Evolutionary conservation across 306 rosid genomes (phyloP).

Genomic region (Biancaea sappan): DNA sequence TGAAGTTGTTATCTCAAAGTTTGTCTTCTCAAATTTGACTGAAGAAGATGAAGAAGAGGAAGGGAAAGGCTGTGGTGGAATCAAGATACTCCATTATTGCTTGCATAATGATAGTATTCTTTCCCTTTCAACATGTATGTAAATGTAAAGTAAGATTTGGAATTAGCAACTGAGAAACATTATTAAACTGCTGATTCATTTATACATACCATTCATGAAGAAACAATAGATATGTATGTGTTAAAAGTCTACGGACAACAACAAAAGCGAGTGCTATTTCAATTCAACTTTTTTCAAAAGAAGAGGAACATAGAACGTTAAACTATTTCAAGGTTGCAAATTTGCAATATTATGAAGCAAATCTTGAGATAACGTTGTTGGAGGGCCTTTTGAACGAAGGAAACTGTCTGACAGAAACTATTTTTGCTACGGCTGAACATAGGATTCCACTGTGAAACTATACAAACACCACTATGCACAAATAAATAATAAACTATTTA

Average conservation of each 20-base stretch:
- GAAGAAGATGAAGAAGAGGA: not conserved
- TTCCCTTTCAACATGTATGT: conserved; percentile 29
- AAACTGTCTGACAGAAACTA: too few relatives aligned
- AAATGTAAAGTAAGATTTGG: conserved; percentile 18
- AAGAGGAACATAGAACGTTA: not conserved
- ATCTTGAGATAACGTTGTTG: not conserved
- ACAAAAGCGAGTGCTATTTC: not conserved
- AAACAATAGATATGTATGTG: not conserved
- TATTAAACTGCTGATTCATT: conserved; percentile 1
- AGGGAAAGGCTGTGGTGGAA: conserved; percentile 6
- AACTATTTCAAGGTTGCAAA: not conserved
- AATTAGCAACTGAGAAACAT: conserved; percentile 12
- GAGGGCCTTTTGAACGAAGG: not conserved
- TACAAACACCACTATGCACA: not conserved
- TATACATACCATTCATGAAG: too few relatives aligned
- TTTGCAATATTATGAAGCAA: not conserved
- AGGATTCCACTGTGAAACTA: conserved; percentile 21
- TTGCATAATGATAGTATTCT: not conserved
- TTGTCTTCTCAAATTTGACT: conserved; percentile 20
- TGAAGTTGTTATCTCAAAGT: conserved; percentile 23
- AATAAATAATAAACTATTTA: conserved; percentile 5
- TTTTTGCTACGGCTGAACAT: too few relatives aligned
- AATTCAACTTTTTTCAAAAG: not conserved
- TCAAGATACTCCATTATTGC: not conserved
- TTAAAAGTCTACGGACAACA: not conserved